Evolutionary conservation across 306 rosid species (phyloP).

Genomic region (Ormosia semicastrata): DNA sequence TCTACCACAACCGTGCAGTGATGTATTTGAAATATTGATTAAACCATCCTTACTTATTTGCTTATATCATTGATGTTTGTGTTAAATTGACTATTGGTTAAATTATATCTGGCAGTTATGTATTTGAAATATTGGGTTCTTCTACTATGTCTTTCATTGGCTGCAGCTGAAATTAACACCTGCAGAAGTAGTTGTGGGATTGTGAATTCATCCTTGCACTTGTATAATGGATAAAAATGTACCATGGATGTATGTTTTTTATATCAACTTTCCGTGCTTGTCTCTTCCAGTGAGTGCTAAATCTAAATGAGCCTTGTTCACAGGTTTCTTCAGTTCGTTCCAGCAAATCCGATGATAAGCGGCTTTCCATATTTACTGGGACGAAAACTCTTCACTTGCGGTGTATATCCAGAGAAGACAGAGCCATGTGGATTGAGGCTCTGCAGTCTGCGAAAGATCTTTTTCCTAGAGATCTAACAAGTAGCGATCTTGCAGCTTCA

Average conservation of each 20-base stretch:
- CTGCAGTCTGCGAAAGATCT: slow-evolving; percentile 88
- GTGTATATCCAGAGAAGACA: slow-evolving; percentile 77
- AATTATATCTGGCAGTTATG: slow-evolving; percentile 5
- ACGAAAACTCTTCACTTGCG: slow-evolving; percentile 94
- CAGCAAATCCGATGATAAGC: slow-evolving; percentile 95
- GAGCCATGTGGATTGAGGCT: slow-evolving; percentile 89
- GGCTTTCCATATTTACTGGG: slow-evolving; percentile 93
- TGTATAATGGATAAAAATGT: slow-evolving; percentile 9
- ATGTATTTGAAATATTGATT: neutral
- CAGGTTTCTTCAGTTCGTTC: slow-evolving; percentile 97
- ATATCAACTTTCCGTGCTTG: slow-evolving; percentile 5
- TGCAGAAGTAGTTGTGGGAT: neutral
- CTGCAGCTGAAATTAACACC: slow-evolving; percentile 18
- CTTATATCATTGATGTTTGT: neutral
- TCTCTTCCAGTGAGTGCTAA: slow-evolving; percentile 27
- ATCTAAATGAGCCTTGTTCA: slow-evolving; percentile 34
- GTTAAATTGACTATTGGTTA: neutral
- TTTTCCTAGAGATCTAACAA: slow-evolving; percentile 72
- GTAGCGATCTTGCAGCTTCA: slow-evolving; percentile 70
- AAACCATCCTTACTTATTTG: neutral
- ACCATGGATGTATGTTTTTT: slow-evolving; percentile 5
- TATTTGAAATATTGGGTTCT: neutral
- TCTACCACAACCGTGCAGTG: neutral
- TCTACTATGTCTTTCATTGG: neutral
- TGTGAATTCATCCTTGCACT: neutral